These are phyloP conservation scores for Vaccinium macrocarpon DNA, from an alignment of 148 eudicot species.

Conservation along the genomic window DNA sequence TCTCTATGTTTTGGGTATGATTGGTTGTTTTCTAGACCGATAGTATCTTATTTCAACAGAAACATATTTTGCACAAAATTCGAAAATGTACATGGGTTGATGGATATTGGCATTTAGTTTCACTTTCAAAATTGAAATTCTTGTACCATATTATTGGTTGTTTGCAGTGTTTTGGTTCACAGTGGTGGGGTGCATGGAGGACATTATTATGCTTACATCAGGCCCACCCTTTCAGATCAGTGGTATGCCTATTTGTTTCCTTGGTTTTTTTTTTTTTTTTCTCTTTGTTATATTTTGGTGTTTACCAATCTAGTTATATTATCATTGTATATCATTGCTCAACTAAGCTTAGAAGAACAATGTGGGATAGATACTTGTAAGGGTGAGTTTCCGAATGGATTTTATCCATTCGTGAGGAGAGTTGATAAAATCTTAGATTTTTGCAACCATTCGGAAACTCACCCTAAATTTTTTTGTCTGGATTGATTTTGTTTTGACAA, in stretches of 20 bases:
- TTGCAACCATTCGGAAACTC: too few species aligned
- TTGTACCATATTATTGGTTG: background rate
- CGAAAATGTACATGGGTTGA: background rate
- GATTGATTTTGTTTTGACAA: background rate
- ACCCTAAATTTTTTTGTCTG: background rate
- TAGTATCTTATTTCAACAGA: background rate
- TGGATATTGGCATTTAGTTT: background rate
- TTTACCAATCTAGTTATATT: background rate
- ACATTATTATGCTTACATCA: conserved; percentile 86
- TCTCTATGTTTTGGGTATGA: background rate
- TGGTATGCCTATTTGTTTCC: conserved; percentile 48
- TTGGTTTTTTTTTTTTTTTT: background rate
- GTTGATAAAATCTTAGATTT: too few species aligned
- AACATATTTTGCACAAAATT: background rate
- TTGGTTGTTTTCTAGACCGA: background rate
- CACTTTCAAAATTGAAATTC: background rate
- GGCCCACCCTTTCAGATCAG: conserved; percentile 87
- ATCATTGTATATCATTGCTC: background rate
- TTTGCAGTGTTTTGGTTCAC: conserved; percentile 86
- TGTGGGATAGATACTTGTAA: background rate
- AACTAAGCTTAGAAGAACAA: background rate
- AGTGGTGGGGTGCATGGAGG: conserved; percentile 96
- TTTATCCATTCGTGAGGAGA: too few species aligned
- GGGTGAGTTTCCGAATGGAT: too few species aligned
- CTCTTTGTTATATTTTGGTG: background rate